Percentiles rank a stretch among this genome's conserved stretches.
Conservation (phyloP, 2,329 filamentous ascomycete species). For the Teratosphaeria gauchensis region DNA sequence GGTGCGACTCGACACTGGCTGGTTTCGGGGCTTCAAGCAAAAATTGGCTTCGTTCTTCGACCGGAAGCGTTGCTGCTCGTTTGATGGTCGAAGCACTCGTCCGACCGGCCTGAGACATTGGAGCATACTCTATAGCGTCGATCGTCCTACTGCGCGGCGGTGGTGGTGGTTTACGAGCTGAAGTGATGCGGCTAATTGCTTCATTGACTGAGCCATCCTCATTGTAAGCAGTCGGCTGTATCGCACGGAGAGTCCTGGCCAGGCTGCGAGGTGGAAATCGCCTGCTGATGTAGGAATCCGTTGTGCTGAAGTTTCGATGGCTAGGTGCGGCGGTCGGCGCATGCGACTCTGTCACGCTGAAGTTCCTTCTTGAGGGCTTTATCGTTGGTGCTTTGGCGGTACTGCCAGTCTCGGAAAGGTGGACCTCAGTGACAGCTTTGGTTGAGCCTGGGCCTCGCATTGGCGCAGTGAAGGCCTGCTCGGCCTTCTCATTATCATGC, state of each 20-base stretch:
- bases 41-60: constrained; percentile 7
- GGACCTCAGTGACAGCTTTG: neutral
- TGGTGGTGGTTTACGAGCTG: constrained; percentile 10
- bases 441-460: neutral
- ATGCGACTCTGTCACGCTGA: constrained; percentile 25
- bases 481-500: constrained; percentile 35
- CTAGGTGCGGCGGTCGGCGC: constrained; percentile 7
- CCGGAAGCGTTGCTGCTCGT: constrained; percentile 12
- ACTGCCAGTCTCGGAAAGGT: constrained; percentile 22
- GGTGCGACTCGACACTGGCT: neutral
- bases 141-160: constrained; percentile 16
- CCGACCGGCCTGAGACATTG: constrained; percentile 5
- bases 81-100: constrained; percentile 7
- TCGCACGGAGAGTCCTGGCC: constrained; percentile 24
- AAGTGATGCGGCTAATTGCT: constrained; percentile 13
- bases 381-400: constrained; percentile 8
- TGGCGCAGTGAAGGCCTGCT: constrained; percentile 19
- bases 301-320: constrained; percentile 22
- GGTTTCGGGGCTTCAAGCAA: constrained; percentile 11
- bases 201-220: constrained; percentile 17
- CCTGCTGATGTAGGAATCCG: constrained; percentile 19
- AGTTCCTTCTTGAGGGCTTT: constrained; percentile 15
- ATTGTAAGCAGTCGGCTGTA: constrained; percentile 21
- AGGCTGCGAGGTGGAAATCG: constrained; percentile 13
- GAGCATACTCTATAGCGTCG: constrained; percentile 16